These are phyloP conservation scores for Hypoxylon trugodes DNA, from an alignment of 495 filamentous ascomycete genomes.

Conservation along the genomic window DNA sequence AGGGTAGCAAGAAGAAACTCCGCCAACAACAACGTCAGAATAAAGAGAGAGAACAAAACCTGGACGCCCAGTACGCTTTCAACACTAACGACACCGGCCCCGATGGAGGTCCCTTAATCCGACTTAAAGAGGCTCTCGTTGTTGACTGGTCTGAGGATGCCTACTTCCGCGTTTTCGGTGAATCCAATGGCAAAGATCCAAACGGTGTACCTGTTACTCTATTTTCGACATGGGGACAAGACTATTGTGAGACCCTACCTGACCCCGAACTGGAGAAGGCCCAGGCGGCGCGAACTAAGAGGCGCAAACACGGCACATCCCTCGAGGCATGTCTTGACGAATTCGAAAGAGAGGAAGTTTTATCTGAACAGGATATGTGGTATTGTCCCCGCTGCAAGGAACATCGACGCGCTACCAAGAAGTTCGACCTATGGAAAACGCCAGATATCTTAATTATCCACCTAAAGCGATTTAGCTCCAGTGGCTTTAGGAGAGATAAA, in stretches of 20 bases:
- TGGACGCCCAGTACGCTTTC: conserved; percentile 25
- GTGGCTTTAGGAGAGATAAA: conserved; percentile 80
- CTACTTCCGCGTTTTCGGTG: conserved; percentile 76
- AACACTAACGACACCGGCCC: conserved; percentile 29
- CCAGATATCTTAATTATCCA: conserved; percentile 96
- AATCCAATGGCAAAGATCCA: too few species aligned
- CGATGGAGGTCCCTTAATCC: conserved; percentile 71
- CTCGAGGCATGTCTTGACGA: conserved; percentile 93
- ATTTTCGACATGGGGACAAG: conserved; percentile 61
- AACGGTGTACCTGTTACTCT: too few species aligned
- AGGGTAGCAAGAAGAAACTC: conserved; percentile 31
- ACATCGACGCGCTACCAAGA: conserved; percentile 89
- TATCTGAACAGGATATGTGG: conserved; percentile 95
- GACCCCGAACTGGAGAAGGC: conserved; percentile 74
- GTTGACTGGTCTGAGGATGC: conserved; percentile 80
- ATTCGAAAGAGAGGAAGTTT: conserved; percentile 89
- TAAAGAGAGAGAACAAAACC: conserved; percentile 31
- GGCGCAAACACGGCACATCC: conserved; percentile 76
- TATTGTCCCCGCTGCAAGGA: conserved; percentile 96
- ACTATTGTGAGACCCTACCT: conserved; percentile 57
- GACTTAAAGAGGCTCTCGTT: conserved; percentile 80
- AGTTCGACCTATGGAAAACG: conserved; percentile 94
- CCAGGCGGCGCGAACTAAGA: conserved; percentile 64
- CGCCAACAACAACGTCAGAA: conserved; percentile 42
- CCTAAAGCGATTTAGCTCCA: conserved; percentile 91